These are phyloP conservation scores for Triadica sebifera DNA, from an alignment of 345 rosid genomes.

Conservation along the genomic window DNA sequence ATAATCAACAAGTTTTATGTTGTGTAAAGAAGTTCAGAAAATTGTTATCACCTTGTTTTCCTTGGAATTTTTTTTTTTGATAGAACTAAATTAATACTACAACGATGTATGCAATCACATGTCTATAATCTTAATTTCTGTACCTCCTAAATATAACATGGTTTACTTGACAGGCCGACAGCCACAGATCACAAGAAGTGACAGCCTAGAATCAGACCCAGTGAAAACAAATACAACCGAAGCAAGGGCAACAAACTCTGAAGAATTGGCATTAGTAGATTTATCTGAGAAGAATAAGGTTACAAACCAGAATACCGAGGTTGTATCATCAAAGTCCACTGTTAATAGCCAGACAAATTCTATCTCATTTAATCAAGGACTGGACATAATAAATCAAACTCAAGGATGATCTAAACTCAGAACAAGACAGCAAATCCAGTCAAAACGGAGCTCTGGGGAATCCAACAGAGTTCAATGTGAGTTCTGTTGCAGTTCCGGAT, in stretches of 20 bases:
- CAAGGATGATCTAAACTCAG: constrained; percentile 20
- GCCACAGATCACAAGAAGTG: constrained; percentile 22
- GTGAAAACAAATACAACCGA: constrained; percentile 16
- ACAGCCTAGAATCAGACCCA: constrained; percentile 22
- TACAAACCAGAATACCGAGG: constrained; percentile 12
- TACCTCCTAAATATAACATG: constrained; percentile 10
- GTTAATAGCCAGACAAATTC: constrained; percentile 9
- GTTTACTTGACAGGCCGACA: constrained; percentile 29
- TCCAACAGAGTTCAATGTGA: neutral
- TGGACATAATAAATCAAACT: constrained; percentile 20
- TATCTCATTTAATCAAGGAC: constrained; percentile 12
- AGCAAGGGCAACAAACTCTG: constrained; percentile 20
- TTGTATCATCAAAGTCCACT: constrained; percentile 5
- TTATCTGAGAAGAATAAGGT: constrained; percentile 20
- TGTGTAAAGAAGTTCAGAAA: neutral
- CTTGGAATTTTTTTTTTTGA: no score
- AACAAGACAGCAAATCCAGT: constrained; percentile 13
- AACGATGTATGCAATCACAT: neutral
- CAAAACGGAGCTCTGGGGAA: constrained; percentile 13
- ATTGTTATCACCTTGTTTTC: neutral
- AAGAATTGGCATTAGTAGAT: constrained; percentile 23
- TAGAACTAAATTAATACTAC: no score
- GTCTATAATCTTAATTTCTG: neutral
- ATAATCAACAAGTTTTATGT: neutral
- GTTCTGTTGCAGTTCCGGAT: constrained; percentile 4